Conservation (phyloP, 2,329 filamentous ascomycete genomes). For the Alternaria burnsii region DNA sequence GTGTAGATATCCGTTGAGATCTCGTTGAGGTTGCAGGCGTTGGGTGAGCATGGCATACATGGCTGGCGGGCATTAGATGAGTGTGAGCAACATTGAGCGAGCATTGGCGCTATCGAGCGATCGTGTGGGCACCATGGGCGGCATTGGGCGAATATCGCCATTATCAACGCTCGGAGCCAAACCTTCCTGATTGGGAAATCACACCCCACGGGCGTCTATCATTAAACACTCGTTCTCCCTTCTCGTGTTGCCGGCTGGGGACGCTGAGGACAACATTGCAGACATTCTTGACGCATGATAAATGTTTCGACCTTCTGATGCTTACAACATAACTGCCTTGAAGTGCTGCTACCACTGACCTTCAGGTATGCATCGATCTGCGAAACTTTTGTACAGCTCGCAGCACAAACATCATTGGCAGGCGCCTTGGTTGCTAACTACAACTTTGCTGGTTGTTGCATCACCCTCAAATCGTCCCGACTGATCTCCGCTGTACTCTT, state of each 20-base stretch:
- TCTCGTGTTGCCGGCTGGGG: neutral
- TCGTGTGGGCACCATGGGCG: neutral
- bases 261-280: neutral
- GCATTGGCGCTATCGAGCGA: too few relatives aligned
- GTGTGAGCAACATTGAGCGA: neutral
- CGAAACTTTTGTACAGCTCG: neutral
- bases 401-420: neutral
- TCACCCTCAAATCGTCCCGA: neutral
- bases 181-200: conserved; percentile 9
- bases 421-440: neutral
- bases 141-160: conserved; percentile 1
- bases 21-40: neutral
- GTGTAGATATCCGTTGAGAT: neutral
- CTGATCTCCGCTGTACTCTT: neutral
- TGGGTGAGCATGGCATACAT: neutral
- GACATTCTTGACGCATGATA: neutral
- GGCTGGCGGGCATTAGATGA: neutral
- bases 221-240: neutral
- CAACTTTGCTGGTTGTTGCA: neutral
- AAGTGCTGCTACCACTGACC: neutral
- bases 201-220: neutral
- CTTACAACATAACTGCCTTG: neutral
- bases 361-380: neutral
- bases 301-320: neutral
- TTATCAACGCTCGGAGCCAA: conserved; percentile 2